Base-by-base conservation (phyloP, 192 early-diverging fungal genomes). In the Backusella mclennaniae region DNA sequence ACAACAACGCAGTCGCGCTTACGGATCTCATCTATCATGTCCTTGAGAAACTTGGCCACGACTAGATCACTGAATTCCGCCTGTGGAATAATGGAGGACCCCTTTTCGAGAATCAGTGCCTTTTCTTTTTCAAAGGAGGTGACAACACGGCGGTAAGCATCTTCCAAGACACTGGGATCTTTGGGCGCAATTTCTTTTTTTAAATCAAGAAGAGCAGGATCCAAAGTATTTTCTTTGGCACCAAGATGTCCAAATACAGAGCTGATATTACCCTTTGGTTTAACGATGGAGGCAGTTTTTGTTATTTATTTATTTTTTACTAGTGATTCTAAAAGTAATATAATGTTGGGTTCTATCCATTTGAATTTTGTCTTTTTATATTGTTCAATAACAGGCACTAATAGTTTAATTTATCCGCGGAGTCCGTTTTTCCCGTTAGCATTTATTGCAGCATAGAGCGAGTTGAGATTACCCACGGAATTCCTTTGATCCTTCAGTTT, bases 1-100 rank as follows among this genome's bases (percentile, higher is more conserved):
- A 82, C 56, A n/a, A 82, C 76, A 33, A 82, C 49, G 12, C 73
- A 70, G 23, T 73, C 80, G 33, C 76, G 68, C 38, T 78, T 82
- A 6, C 69, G 72, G 31, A 82, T 52, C 4, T 69, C 66, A n/a
- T 67, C 53, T 19, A 73, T 68, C 3, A 74, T 67, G 0, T 38
- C 23, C 2, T 75, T 46, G 0, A 76, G 80, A 21, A 82, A 77
- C 2, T 26, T 31, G 1, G 76, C 69, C 0, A 15, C 49, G 1
- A 38, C 9, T 17, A 82, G 38, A 42, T 68, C 77, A 1, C 49
- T 63, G 46, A 78, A 73, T 6, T 74, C 38, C 4, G 75, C 33
- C 38, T 82, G 69, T 19, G 76, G 73, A 11, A 82, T 66, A 5
- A 77, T 63, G 14, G 46, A 44, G 8, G 73, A 38, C 35, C 80